Percentiles rank a stretch among this genome's conserved stretches.
phyloP scores from a whole-genome alignment of 2,329 filamentous ascomycete species.

The Metarhizium sp. region DNA sequence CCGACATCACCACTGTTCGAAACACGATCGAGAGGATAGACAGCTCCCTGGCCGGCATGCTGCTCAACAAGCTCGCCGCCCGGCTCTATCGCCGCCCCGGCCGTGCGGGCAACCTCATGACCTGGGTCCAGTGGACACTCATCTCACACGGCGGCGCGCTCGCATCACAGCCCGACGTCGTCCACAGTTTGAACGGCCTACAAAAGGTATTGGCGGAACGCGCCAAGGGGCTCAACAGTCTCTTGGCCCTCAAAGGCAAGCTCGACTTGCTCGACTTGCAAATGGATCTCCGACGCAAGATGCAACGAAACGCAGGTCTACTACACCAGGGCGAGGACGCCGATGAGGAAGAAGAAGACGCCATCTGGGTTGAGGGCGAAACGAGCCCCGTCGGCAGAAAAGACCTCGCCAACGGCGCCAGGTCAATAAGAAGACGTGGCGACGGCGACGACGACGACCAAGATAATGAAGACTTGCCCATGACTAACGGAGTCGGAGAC shows the following conservation, averaged over 20 bases:
- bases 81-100: constrained; percentile 81
- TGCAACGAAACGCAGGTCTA: constrained; percentile 39
- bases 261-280: constrained; percentile 90
- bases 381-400: constrained; percentile 41
- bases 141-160: constrained; percentile 87
- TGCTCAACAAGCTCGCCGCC: constrained; percentile 79
- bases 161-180: constrained; percentile 73
- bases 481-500: constrained; percentile 46
- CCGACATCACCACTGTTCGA: constrained; percentile 67
- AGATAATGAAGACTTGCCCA: constrained; percentile 49
- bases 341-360: constrained; percentile 54
- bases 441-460: constrained; percentile 46
- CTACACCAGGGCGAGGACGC: constrained; percentile 38
- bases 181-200: constrained; percentile 67
- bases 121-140: constrained; percentile 93
- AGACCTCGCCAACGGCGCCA: constrained; percentile 24
- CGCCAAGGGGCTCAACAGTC: constrained; percentile 68
- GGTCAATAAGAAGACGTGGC: constrained; percentile 29
- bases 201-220: constrained; percentile 84
- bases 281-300: constrained; percentile 65
- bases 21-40: constrained; percentile 87
- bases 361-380: constrained; percentile 83
- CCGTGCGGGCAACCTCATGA: constrained; percentile 79
- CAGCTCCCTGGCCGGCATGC: constrained; percentile 66
- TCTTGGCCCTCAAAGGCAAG: constrained; percentile 87